Conservation (phyloP, 768 basidiomycete genomes). For the Gymnopilus junonius region DNA sequence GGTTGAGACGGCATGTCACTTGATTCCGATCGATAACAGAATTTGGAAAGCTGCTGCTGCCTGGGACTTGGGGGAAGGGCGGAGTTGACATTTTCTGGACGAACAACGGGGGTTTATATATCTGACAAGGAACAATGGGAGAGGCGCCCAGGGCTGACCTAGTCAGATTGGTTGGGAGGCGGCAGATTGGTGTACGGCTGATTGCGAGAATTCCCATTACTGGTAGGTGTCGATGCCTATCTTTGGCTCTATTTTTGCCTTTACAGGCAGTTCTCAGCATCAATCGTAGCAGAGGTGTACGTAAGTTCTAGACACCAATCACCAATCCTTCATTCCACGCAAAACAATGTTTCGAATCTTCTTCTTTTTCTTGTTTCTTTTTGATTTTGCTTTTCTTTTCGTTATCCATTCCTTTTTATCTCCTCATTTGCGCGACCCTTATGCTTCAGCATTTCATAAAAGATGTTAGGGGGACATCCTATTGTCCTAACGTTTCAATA, state of each 20-base stretch:
- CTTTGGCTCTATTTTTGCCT: background rate
- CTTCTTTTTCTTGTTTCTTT: too few species aligned
- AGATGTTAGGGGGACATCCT: too few species aligned
- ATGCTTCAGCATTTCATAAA: too few species aligned
- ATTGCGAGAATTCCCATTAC: slow-evolving; percentile 4
- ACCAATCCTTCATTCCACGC: too few species aligned
- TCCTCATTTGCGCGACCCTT: too few species aligned
- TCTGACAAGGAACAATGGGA: slow-evolving; percentile 10
- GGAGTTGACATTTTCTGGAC: slow-evolving; percentile 7
- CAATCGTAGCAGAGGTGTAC: background rate
- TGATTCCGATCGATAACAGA: slow-evolving; percentile 6
- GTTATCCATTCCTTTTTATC: too few species aligned
- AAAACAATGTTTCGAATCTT: too few species aligned
- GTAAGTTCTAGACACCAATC: background rate
- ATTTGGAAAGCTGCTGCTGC: slow-evolving; percentile 5
- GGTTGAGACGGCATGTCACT: slow-evolving; percentile 15
- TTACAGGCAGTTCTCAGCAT: background rate
- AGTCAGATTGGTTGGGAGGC: background rate
- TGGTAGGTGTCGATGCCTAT: slow-evolving; percentile 4
- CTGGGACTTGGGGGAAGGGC: background rate
- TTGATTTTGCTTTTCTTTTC: too few species aligned
- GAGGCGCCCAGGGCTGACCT: background rate
- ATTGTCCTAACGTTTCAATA: too few species aligned
- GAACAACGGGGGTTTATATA: slow-evolving; percentile 3
- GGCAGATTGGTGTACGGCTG: background rate